Evolutionary conservation across 352 stramenopile genomes (phyloP).

Genomic region (Globisporangium parvum): DNA sequence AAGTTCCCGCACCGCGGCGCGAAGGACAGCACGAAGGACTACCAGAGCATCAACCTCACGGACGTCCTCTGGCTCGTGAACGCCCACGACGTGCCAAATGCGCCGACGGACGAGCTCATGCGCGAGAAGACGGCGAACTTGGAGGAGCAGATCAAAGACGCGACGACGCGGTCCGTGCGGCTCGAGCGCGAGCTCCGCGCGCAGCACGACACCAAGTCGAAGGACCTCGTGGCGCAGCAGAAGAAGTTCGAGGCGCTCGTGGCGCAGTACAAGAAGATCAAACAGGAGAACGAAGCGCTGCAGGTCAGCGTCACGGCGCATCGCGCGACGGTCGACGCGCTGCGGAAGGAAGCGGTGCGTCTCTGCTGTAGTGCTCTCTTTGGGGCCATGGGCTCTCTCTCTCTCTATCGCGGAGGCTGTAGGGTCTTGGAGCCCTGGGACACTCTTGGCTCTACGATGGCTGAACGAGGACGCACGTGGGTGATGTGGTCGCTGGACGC

Average conservation of each 20-base stretch:
- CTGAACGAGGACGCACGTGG: background rate
- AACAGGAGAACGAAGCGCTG: conserved; percentile 74
- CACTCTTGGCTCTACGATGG: no score
- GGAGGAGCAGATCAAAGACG: conserved; percentile 87
- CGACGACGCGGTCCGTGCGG: conserved; percentile 54
- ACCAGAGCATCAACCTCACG: conserved; percentile 79
- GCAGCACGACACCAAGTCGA: conserved; percentile 71
- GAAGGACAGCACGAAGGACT: conserved; percentile 88
- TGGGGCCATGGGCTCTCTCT: background rate
- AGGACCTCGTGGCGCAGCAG: conserved; percentile 61
- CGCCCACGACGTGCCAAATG: conserved; percentile 58
- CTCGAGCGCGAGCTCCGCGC: conserved; percentile 67
- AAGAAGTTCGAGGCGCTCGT: conserved; percentile 80
- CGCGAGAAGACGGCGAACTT: conserved; percentile 84
- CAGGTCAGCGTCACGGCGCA: conserved; percentile 59
- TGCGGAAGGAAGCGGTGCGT: conserved; percentile 81
- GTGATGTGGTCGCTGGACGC: background rate
- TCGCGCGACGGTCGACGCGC: conserved; percentile 55
- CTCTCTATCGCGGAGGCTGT: no score
- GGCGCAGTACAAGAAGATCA: conserved; percentile 75
- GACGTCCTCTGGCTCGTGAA: conserved; percentile 85
- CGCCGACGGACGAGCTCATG: conserved; percentile 79
- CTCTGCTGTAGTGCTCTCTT: background rate
- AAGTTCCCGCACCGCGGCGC: conserved; percentile 76
- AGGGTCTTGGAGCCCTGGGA: no score